Evolutionary conservation across 2,329 filamentous ascomycete genomes (phyloP).

Genomic region (Fusarium tuaranense): DNA sequence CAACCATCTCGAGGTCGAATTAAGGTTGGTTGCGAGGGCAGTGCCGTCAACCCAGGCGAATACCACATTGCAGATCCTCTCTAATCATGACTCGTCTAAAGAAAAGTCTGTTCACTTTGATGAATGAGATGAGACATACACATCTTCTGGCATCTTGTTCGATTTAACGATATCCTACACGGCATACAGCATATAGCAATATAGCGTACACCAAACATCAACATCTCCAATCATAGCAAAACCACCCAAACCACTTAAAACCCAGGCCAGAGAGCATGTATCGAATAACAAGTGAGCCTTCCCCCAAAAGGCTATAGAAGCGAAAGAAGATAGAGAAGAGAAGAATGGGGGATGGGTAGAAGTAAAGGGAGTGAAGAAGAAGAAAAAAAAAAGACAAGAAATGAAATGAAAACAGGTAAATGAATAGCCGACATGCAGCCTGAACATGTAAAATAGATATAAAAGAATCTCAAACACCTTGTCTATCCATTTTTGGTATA

Average conservation of each 20-base stretch:
- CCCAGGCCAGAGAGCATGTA: neutral
- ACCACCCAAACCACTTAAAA: constrained; percentile 1
- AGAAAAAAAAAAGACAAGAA: neutral
- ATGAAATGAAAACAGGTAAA: neutral
- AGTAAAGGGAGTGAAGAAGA: neutral
- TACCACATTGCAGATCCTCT: neutral
- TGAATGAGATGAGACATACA: neutral
- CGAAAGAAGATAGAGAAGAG: neutral
- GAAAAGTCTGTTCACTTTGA: neutral
- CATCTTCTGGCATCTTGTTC: neutral
- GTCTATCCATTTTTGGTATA: constrained; percentile 48
- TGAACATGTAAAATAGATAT: constrained; percentile 16
- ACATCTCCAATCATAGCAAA: neutral
- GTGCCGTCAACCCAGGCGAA: neutral
- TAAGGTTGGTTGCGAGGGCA: neutral
- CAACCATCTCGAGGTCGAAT: neutral
- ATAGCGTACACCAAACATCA: neutral
- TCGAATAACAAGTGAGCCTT: constrained; percentile 6
- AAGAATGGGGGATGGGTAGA: neutral
- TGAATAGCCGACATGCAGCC: neutral
- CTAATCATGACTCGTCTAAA: neutral
- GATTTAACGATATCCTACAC: constrained; percentile 2
- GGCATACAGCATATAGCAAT: neutral
- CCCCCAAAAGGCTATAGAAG: neutral
- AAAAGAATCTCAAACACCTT: constrained; percentile 38